Percentiles rank a stretch among this genome's conserved stretches.
phyloP scores from a whole-genome alignment of 768 basidiomycete species.

The Russula dissimulans region DNA sequence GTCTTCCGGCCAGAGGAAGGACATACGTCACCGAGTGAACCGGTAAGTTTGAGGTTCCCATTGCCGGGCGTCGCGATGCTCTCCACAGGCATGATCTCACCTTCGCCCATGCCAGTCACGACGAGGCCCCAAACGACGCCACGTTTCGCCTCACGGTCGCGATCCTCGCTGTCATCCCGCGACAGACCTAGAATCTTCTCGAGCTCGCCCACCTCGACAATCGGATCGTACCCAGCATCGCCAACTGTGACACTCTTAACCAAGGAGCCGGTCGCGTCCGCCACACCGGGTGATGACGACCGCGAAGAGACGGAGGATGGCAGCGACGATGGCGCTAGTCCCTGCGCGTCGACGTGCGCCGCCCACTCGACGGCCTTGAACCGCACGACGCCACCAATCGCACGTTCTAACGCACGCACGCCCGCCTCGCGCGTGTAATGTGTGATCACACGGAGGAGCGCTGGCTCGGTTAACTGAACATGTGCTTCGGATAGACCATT shows the following conservation, averaged over 20 bases:
- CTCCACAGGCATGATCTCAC: constrained; percentile 79
- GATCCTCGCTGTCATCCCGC: constrained; percentile 71
- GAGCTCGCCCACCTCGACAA: constrained; percentile 63
- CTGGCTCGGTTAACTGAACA: constrained; percentile 58
- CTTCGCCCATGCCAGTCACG: constrained; percentile 83
- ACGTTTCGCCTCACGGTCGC: constrained; percentile 59
- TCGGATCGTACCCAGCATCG: constrained; percentile 36
- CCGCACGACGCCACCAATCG: constrained; percentile 81
- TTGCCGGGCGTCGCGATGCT: constrained; percentile 68
- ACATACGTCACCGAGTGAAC: constrained; percentile 69
- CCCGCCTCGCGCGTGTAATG: constrained; percentile 88
- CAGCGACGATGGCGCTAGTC: constrained; percentile 19
- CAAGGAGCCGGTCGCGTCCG: not conserved
- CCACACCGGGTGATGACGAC: not conserved
- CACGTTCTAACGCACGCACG: constrained; percentile 82
- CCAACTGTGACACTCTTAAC: not conserved
- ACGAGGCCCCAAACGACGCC: constrained; percentile 83
- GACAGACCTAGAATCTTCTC: constrained; percentile 78
- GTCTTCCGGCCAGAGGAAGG: not conserved
- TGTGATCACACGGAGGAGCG: constrained; percentile 62
- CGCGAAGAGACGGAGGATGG: constrained; percentile 4
- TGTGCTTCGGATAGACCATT: constrained; percentile 62
- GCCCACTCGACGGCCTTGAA: constrained; percentile 91
- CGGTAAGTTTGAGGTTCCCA: constrained; percentile 70
- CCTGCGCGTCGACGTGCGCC: constrained; percentile 41